Conservation (phyloP, 2,329 filamentous ascomycete species). For the Orbilia brochopaga region DNA sequence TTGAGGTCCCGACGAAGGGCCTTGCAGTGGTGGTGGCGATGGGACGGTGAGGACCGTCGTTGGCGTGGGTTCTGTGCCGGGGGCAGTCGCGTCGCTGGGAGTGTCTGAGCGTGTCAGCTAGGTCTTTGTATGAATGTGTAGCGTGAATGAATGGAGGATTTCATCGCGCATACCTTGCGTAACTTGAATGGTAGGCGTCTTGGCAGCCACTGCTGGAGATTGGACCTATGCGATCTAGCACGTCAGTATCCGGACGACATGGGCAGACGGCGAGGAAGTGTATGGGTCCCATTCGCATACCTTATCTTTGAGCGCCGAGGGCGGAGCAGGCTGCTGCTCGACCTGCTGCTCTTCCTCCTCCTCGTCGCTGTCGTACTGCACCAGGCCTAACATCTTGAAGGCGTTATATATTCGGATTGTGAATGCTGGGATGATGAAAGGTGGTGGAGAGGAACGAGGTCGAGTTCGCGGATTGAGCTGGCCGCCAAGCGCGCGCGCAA, state of each 20-base stretch:
- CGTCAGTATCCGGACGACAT: constrained; percentile 40
- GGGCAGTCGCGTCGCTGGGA: constrained; percentile 56
- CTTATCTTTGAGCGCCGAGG: constrained; percentile 18
- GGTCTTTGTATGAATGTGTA: not conserved
- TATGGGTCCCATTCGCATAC: constrained; percentile 22
- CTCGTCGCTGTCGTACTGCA: constrained; percentile 59
- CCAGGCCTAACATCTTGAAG: constrained; percentile 55
- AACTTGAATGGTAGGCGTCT: constrained; percentile 13
- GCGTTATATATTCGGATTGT: constrained; percentile 9
- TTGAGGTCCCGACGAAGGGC: constrained; percentile 21
- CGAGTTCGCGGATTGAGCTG: constrained; percentile 10
- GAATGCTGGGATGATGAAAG: not conserved
- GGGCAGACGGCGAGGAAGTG: not conserved
- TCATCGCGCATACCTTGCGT: constrained; percentile 21
- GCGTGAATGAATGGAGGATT: not conserved
- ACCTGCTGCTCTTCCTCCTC: constrained; percentile 53
- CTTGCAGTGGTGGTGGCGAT: constrained; percentile 38
- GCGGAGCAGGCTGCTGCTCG: constrained; percentile 13
- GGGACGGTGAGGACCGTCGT: constrained; percentile 55
- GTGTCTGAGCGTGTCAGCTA: constrained; percentile 52
- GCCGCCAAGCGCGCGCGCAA: not conserved
- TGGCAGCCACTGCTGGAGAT: constrained; percentile 9
- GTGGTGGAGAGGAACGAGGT: not conserved
- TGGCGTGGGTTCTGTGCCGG: constrained; percentile 59
- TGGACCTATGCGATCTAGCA: constrained; percentile 49